Conservation (phyloP, 352 stramenopile genomes). For the Globisporangium ultimum region DNA sequence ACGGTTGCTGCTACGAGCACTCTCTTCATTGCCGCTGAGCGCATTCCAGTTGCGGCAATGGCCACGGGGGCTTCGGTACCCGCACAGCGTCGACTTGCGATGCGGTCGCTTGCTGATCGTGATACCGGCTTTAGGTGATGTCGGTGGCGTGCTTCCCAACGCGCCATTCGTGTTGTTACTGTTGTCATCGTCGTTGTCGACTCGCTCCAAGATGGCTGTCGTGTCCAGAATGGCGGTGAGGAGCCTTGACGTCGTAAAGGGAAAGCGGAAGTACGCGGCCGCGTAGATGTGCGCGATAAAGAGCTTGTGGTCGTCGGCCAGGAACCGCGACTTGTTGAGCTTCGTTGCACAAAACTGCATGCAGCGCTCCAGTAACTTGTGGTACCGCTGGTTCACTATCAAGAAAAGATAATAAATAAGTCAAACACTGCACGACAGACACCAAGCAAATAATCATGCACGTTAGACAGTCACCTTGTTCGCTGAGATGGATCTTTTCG, state of each 20-base stretch:
- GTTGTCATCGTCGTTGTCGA: not conserved
- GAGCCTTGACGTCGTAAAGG: slow-evolving; percentile 34
- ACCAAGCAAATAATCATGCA: not conserved
- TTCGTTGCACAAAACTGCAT: slow-evolving; percentile 61
- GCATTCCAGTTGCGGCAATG: slow-evolving; percentile 62
- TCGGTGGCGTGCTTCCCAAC: not conserved
- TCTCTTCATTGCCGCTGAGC: slow-evolving; percentile 29
- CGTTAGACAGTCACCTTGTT: slow-evolving; percentile 19
- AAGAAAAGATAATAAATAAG: not conserved
- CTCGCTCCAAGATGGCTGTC: slow-evolving; percentile 47
- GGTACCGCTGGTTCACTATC: slow-evolving; percentile 60
- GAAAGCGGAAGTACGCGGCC: slow-evolving; percentile 70
- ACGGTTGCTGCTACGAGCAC: not conserved
- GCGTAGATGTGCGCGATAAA: slow-evolving; percentile 74
- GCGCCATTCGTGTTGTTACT: not conserved
- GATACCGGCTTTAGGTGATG: slow-evolving; percentile 5
- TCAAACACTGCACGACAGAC: not conserved
- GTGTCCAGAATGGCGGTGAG: slow-evolving; percentile 53
- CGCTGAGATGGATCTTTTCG: slow-evolving; percentile 45
- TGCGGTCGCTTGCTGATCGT: slow-evolving; percentile 10
- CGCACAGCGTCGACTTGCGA: slow-evolving; percentile 17
- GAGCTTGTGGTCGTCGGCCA: slow-evolving; percentile 69
- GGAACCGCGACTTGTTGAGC: slow-evolving; percentile 56
- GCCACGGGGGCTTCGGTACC: slow-evolving; percentile 47
- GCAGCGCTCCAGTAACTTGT: slow-evolving; percentile 53